phyloP scores from a whole-genome alignment of 768 basidiomycete species.

The Pholiota conissans region DNA sequence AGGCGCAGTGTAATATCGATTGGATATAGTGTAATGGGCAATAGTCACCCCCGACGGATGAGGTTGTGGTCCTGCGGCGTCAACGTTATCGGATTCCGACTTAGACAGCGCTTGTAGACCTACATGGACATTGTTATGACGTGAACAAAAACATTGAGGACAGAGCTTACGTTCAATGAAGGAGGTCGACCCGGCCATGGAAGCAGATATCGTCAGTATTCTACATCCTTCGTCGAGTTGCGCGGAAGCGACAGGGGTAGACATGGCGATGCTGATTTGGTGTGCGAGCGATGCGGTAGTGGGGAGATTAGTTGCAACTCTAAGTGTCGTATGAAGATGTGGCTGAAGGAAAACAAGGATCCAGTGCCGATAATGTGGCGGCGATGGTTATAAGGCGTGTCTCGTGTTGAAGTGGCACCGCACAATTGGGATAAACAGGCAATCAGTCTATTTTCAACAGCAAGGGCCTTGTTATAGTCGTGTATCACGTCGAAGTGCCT shows the following conservation, averaged over 20 bases:
- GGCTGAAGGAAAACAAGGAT: background rate
- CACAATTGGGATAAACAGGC: no score
- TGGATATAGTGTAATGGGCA: slow-evolving; percentile 13
- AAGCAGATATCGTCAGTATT: slow-evolving; percentile 7
- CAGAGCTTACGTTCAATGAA: slow-evolving; percentile 8
- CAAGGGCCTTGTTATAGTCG: background rate
- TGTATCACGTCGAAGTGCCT: background rate
- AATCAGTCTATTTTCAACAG: background rate
- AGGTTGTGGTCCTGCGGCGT: background rate
- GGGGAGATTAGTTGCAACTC: background rate
- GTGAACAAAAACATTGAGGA: background rate
- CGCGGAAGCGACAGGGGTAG: background rate
- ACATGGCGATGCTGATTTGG: background rate
- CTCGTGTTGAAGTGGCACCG: no score
- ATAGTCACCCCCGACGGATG: background rate
- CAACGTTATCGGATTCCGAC: background rate
- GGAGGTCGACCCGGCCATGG: background rate
- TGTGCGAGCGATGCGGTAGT: background rate
- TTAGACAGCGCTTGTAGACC: slow-evolving; percentile 7
- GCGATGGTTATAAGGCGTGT: background rate
- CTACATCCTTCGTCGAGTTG: slow-evolving; percentile 5
- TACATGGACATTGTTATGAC: background rate
- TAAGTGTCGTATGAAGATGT: background rate
- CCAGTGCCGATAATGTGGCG: background rate
- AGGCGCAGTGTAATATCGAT: slow-evolving; percentile 76